phyloP scores from a whole-genome alignment of 2,329 filamentous ascomycete species.

The Neopestalotiopsis rosae region DNA sequence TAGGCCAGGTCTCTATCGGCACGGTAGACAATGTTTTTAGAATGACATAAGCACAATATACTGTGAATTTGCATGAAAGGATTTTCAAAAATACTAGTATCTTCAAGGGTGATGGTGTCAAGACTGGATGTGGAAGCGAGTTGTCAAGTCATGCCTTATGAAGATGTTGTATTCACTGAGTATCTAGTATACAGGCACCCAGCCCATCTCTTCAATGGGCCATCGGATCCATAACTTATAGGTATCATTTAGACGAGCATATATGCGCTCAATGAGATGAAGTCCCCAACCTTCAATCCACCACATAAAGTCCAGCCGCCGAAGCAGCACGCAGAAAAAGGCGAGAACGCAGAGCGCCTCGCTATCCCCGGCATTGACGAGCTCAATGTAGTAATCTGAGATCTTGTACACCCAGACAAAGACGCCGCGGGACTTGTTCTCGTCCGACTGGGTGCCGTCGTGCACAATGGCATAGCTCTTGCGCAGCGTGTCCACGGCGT shows the following conservation, averaged over 20 bases:
- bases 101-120: not conserved
- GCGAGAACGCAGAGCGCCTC: slow-evolving; percentile 14
- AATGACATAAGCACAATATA: not conserved
- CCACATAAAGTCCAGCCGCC: slow-evolving; percentile 11
- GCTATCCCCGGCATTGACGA: not conserved
- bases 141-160: not conserved
- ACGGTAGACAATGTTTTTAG: not conserved
- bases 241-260: slow-evolving; percentile 5
- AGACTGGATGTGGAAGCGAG: not conserved
- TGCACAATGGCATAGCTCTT: not conserved
- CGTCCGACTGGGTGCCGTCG: not conserved
- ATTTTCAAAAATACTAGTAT: not conserved
- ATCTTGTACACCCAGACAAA: slow-evolving; percentile 15
- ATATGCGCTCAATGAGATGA: slow-evolving; percentile 13
- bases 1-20: not conserved
- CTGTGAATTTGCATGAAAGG: not conserved
- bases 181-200: slow-evolving; percentile 10
- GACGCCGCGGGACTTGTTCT: slow-evolving; percentile 3
- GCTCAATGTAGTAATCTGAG: not conserved
- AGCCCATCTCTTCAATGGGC: slow-evolving; percentile 15
- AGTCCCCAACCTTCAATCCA: slow-evolving; percentile 15
- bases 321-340: slow-evolving; percentile 14
- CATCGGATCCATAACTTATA: slow-evolving; percentile 14
- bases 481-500: not conserved
- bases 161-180: not conserved